Evolutionary conservation across 2,329 filamentous ascomycete species (phyloP).

Genomic region (Aspergillus cejpii): DNA sequence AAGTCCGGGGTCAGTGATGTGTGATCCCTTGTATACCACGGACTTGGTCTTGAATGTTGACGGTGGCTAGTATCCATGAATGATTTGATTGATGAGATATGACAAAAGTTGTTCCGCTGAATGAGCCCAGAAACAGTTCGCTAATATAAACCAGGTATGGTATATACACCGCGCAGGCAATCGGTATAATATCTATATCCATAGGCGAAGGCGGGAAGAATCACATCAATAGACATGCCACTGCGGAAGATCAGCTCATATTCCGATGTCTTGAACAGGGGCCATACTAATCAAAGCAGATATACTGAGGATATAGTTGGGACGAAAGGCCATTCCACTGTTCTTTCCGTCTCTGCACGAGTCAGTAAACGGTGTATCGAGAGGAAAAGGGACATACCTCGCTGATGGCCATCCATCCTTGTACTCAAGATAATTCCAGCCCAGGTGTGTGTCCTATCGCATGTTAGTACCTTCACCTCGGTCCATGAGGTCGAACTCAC

Average conservation of each 20-base stretch:
- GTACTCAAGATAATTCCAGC: constrained; percentile 36
- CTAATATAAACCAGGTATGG: too few relatives aligned
- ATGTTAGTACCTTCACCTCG: constrained; percentile 5
- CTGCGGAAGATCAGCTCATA: constrained; percentile 10
- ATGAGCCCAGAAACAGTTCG: too few relatives aligned
- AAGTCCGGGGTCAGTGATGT: constrained; percentile 43
- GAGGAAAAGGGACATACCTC: constrained; percentile 6
- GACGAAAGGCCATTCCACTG: not conserved
- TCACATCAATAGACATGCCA: not conserved
- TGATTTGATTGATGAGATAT: not conserved
- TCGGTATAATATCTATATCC: too few relatives aligned
- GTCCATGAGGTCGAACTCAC: constrained; percentile 17
- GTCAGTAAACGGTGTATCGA: not conserved
- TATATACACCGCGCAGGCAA: too few relatives aligned
- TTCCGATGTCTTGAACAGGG: not conserved
- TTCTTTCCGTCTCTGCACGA: constrained; percentile 8
- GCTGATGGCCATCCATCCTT: constrained; percentile 34
- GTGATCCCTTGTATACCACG: constrained; percentile 44
- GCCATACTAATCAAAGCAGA: constrained; percentile 2
- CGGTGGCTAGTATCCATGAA: constrained; percentile 39
- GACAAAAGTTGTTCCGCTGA: too few relatives aligned
- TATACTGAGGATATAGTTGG: constrained; percentile 1
- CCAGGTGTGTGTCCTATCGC: constrained; percentile 30
- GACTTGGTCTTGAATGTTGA: constrained; percentile 44
- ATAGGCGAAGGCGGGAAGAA: too few relatives aligned